A percentile compares a stretch with the other conserved stretches of the same genome.
Conservation (phyloP, 2,329 filamentous ascomycete species). For the Camillea tinctor region DNA sequence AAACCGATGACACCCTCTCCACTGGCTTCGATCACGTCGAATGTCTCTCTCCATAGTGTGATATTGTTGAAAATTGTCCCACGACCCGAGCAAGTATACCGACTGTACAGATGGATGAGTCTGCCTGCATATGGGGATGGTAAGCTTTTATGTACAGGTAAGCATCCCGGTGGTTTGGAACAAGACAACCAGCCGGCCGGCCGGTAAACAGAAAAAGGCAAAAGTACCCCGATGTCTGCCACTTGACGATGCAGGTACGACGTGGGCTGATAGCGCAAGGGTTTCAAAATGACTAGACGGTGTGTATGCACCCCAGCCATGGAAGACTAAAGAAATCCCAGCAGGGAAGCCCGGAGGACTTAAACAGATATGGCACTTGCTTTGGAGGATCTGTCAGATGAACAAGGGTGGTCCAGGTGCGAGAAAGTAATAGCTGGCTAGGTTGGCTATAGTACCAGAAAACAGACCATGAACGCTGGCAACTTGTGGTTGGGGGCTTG, state of each 20-base stretch:
- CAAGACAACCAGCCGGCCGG: slow-evolving; percentile 2
- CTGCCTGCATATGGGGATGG: slow-evolving; percentile 43
- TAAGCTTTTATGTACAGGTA: slow-evolving; percentile 25
- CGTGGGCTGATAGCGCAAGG: slow-evolving; percentile 8
- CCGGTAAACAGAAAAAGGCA: slow-evolving; percentile 12
- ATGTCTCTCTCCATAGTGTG: slow-evolving; percentile 81
- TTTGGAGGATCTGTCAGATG: slow-evolving; percentile 12
- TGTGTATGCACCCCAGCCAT: slow-evolving; percentile 16
- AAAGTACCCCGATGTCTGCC: slow-evolving; percentile 16
- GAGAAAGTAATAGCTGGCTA: background rate
- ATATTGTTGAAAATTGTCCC: slow-evolving; percentile 84
- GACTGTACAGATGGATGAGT: slow-evolving; percentile 61
- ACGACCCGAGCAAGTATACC: slow-evolving; percentile 84
- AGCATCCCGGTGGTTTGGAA: slow-evolving; percentile 13
- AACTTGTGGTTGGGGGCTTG: slow-evolving; percentile 10
- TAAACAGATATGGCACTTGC: slow-evolving; percentile 11
- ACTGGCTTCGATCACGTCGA: slow-evolving; percentile 71
- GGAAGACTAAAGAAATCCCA: slow-evolving; percentile 1
- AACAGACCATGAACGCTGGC: slow-evolving; percentile 10
- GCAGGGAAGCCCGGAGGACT: slow-evolving; percentile 2
- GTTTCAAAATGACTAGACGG: slow-evolving; percentile 23
- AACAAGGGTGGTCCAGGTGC: slow-evolving; percentile 2
- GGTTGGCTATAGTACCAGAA: slow-evolving; percentile 8
- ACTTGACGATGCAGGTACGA: slow-evolving; percentile 14
- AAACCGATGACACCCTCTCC: slow-evolving; percentile 86